Percentiles rank a stretch among this genome's conserved stretches.
These are phyloP conservation scores for Fragaria ananassa DNA, from an alignment of 306 rosid genomes.

Conservation along the genomic window DNA sequence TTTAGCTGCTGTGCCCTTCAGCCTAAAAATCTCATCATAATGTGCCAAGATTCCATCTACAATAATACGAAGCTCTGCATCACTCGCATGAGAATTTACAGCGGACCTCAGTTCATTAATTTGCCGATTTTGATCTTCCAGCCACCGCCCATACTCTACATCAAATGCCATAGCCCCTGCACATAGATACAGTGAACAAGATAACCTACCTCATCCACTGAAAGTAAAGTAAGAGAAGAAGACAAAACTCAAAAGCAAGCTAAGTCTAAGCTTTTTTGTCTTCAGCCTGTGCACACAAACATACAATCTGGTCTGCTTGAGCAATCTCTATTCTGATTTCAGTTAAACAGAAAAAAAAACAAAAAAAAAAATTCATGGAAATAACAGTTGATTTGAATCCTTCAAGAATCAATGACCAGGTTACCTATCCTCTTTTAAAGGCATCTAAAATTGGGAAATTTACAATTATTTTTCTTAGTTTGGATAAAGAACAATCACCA, in stretches of 20 bases:
- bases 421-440: neutral
- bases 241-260: conserved; percentile 9
- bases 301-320: neutral
- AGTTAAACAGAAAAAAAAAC: neutral
- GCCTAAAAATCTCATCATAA: conserved; percentile 83
- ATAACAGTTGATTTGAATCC: neutral
- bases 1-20: conserved; percentile 82
- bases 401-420: neutral
- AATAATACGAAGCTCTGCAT: conserved; percentile 89
- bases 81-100: conserved; percentile 93
- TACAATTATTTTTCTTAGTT: neutral
- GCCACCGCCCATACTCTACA: conserved; percentile 91
- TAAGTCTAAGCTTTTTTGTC: neutral
- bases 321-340: neutral
- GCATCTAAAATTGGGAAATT: neutral
- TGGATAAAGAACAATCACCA: neutral
- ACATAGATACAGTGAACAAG: conserved; percentile 28
- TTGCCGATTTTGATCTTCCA: conserved; percentile 89
- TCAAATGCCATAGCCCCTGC: conserved; percentile 95
- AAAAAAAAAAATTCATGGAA: neutral
- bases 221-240: conserved; percentile 14
- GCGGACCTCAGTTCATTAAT: conserved; percentile 88
- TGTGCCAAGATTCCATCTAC: conserved; percentile 77
- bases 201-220: conserved; percentile 19
- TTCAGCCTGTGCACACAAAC: neutral